phyloP scores from a whole-genome alignment of 768 basidiomycete species.

The Coprinopsis cinerea region DNA sequence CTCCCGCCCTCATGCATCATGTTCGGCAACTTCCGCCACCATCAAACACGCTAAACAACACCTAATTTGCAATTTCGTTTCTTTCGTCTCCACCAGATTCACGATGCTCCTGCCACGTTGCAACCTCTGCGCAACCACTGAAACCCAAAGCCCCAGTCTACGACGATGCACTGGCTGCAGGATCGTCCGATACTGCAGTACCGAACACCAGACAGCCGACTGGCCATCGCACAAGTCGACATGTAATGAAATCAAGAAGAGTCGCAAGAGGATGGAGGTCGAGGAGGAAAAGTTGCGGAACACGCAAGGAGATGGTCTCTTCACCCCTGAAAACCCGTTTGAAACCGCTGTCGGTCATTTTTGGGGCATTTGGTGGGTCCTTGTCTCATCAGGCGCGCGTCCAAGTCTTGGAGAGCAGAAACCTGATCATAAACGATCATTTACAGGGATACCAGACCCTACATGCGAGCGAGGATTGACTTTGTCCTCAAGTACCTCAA shows the following conservation, averaged over 20 bases:
- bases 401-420: background rate
- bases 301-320: background rate
- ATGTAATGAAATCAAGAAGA: conserved; percentile 4
- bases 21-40: too few species aligned
- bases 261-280: background rate
- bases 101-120: too few species aligned
- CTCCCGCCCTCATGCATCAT: too few species aligned
- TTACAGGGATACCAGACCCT: conserved; percentile 6
- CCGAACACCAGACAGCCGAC: conserved; percentile 9
- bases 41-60: too few species aligned
- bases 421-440: background rate
- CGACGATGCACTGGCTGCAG: conserved; percentile 10
- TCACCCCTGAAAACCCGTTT: background rate
- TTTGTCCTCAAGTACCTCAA: conserved; percentile 2
- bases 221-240: conserved; percentile 7
- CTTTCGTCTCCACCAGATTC: too few species aligned
- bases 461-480: conserved; percentile 10
- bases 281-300: conserved; percentile 7
- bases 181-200: conserved; percentile 8
- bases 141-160: too few species aligned
- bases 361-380: conserved; percentile 10
- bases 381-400: background rate
- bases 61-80: too few species aligned
- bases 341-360: conserved; percentile 11
- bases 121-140: too few species aligned